Conservation (phyloP, 2,329 filamentous ascomycete species). For the Trichoderma pleuroti region DNA sequence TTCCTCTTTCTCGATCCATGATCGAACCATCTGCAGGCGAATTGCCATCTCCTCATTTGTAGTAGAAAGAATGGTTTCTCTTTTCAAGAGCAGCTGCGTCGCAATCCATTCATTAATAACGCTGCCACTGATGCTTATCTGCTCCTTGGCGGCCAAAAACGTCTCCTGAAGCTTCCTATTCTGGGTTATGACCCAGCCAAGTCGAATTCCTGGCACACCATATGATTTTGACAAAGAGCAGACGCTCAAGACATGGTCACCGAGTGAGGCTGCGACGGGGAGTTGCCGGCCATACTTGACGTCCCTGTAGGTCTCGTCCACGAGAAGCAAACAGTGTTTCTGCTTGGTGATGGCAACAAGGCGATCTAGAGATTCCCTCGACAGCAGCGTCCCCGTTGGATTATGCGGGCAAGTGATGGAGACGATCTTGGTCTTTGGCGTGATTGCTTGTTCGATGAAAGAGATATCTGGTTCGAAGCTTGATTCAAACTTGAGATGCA, state of each 20-base stretch:
- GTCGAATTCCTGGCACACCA: background rate
- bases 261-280: background rate
- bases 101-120: background rate
- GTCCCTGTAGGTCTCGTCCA: background rate
- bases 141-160: background rate
- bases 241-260: background rate
- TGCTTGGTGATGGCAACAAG: background rate
- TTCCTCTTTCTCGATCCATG: background rate
- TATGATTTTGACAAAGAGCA: background rate
- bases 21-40: background rate
- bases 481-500: conserved; percentile 24
- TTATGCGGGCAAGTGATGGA: background rate
- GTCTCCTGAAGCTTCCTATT: background rate
- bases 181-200: background rate
- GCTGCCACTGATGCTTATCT: background rate
- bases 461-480: conserved; percentile 13
- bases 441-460: background rate
- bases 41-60: background rate
- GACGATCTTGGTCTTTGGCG: background rate
- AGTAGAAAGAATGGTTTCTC: background rate
- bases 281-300: background rate
- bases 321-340: background rate
- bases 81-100: background rate
- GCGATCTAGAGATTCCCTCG: background rate
- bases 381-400: background rate